Evolutionary conservation across 352 stramenopile genomes (phyloP).

Genomic region (Pythium coloratum): DNA sequence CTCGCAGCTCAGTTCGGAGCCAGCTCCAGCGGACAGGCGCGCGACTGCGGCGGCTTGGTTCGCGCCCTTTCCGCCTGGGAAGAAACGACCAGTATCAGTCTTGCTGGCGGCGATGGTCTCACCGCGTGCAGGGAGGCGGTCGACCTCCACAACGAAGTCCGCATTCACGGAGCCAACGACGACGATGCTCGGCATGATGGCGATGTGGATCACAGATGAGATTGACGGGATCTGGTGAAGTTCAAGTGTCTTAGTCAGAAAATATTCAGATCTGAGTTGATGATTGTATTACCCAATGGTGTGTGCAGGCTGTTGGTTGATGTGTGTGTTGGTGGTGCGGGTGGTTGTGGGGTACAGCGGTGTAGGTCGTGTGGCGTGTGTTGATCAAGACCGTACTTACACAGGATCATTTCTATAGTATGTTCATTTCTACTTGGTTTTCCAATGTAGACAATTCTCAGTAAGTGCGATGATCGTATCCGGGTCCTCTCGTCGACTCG

Average conservation of each 20-base stretch:
- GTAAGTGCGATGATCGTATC: conserved; percentile 3
- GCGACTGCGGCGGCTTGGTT: conserved; percentile 74
- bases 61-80: conserved; percentile 74
- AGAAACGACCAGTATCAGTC: conserved; percentile 60
- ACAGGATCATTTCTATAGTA: conserved; percentile 23
- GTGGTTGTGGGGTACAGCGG: background rate
- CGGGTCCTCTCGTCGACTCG: conserved; percentile 3
- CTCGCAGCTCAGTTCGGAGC: conserved; percentile 23
- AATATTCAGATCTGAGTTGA: background rate
- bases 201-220: background rate
- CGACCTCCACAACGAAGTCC: conserved; percentile 77
- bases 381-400: conserved; percentile 8
- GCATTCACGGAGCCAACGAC: conserved; percentile 84
- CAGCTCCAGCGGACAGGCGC: conserved; percentile 35
- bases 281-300: background rate
- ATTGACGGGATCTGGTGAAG: too few relatives aligned
- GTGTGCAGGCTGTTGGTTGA: background rate
- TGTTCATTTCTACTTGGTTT: conserved; percentile 20
- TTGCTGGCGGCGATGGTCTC: conserved; percentile 64
- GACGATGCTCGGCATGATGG: conserved; percentile 47
- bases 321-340: background rate
- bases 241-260: background rate
- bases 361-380: background rate
- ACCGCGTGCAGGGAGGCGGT: conserved; percentile 59
- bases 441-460: conserved; percentile 17